Conservation (phyloP, 768 basidiomycete genomes). For the Amanita muscaria region DNA sequence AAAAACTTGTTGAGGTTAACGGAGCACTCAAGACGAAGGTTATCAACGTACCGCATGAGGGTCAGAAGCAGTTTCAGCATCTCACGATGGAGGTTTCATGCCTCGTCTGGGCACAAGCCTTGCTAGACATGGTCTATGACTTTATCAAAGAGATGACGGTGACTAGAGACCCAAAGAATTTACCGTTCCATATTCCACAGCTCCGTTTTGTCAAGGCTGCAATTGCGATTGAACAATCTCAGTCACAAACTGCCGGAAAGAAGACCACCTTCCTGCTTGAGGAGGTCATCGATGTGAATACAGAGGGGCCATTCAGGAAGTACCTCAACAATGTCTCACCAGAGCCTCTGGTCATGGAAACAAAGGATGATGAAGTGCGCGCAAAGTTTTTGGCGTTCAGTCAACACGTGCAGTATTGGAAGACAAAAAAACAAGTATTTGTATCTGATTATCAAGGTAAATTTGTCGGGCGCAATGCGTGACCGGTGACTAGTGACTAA, state of each 20-base stretch:
- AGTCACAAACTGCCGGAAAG: neutral
- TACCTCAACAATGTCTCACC: constrained; percentile 9
- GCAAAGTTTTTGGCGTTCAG: no score
- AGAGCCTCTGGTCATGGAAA: constrained; percentile 2
- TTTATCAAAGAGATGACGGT: neutral
- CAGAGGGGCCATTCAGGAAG: constrained; percentile 5
- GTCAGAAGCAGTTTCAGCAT: constrained; percentile 4
- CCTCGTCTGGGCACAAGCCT: neutral
- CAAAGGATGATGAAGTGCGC: neutral
- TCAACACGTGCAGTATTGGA: no score
- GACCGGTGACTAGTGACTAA: no score
- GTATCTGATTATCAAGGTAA: no score
- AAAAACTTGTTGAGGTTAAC: constrained; percentile 3
- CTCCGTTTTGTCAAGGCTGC: constrained; percentile 4
- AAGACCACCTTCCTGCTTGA: constrained; percentile 5
- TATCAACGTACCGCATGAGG: constrained; percentile 4
- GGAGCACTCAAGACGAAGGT: constrained; percentile 4
- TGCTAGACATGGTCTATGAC: neutral
- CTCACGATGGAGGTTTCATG: no score
- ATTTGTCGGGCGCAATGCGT: no score
- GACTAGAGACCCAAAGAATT: no score
- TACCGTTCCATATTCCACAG: constrained; percentile 7
- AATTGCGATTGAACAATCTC: constrained; percentile 6
- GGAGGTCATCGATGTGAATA: constrained; percentile 6
- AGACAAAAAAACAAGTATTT: no score